Conservation (phyloP, 176 grass and related monocot genomes). For the Eragrostis nindensis region DNA sequence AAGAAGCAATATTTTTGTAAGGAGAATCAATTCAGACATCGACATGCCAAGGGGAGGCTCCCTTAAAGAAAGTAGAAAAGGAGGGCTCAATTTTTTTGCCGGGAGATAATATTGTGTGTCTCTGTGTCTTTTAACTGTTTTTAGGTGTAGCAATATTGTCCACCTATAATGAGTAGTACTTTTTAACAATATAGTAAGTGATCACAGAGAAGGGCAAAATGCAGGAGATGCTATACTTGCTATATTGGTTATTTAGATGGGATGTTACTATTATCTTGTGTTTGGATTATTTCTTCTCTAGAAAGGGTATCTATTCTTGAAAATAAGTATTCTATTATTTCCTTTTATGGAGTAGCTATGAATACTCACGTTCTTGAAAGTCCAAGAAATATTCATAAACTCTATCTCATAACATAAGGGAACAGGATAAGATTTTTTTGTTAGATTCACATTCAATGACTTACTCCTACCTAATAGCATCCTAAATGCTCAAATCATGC, state of each 20-base stretch:
- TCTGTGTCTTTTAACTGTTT: neutral
- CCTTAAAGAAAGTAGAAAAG: neutral
- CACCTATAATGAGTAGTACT: neutral
- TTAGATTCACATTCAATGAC: neutral
- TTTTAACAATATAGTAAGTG: neutral
- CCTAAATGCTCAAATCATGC: neutral
- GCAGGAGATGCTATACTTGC: neutral
- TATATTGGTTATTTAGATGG: slow-evolving; percentile 2
- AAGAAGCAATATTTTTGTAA: neutral
- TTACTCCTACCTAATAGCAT: neutral
- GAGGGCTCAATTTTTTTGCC: neutral
- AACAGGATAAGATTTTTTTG: neutral
- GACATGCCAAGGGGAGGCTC: neutral
- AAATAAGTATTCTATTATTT: neutral
- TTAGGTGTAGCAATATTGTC: neutral
- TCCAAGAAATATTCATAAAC: neutral
- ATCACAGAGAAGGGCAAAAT: neutral
- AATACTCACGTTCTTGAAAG: neutral
- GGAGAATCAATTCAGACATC: slow-evolving; percentile 30
- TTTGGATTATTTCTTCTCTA: neutral
- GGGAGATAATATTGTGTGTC: neutral
- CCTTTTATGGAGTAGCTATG: neutral
- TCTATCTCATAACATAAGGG: neutral
- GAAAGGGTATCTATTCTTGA: neutral
- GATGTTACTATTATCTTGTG: neutral